Base-by-base conservation (phyloP, 2,329 filamentous ascomycete genomes). In the Claviceps sp. region DNA sequence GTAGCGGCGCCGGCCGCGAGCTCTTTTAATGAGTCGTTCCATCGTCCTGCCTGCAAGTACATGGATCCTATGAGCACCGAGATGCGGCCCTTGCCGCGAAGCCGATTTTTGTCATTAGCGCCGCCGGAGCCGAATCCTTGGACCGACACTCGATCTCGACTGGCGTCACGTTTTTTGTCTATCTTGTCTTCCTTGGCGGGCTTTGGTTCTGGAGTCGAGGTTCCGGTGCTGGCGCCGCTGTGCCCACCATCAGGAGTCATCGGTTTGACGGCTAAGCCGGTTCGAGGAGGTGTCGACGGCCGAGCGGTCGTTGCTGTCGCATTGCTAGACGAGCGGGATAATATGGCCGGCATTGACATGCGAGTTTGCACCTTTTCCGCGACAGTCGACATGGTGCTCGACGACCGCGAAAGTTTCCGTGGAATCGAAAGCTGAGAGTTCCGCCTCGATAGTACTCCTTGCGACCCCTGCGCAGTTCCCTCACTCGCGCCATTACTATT, bases 1-100 rank as follows among this genome's bases (percentile, higher is more conserved):
- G 84, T 81, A 9, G 79, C 78, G 2, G 86, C 89, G 51, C 85
- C 88, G 55, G 96, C 91, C 9, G 81, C 74, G 22, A 96, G 77
- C 63, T 95, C 88, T 64, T 81, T 85, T 46, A 97, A 67, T 7
- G 91, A 90, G 68, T 97, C 90, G 47, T 76, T 79, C 89, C 93
- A 96, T 56, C 89, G 81, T 26, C 93, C 93, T 50, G 88, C 86
- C 66, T 90, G 86, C 59, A 98, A 78, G 65, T 91, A 94, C 57
- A 96, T 74, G 16, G 86, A 88, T 1, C 88, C 91, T 58, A 95
- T 76, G 8, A 95, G 78, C 52, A 96, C 83, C 22, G 81, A 81
- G 14, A 87, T 78, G 51, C 91, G 82, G 30, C 86, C 85, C 65
- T 86, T 90, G 34, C 88, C 88, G 64, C 88, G 88, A 58, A 84